Evolutionary conservation across 2,329 filamentous ascomycete species (phyloP).

Genomic region (Chalara sp.): DNA sequence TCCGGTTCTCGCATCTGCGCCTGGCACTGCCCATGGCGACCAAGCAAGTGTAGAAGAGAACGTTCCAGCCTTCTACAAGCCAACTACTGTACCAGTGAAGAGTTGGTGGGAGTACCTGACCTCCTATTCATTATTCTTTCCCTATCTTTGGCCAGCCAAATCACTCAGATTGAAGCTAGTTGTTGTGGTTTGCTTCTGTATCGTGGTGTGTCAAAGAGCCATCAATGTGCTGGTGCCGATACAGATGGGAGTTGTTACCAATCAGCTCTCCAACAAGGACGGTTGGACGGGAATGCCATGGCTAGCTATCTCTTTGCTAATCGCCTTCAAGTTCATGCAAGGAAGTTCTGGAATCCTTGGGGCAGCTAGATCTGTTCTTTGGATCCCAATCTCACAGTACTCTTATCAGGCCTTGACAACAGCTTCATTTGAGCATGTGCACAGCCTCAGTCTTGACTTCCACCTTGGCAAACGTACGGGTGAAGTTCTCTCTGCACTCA

Average conservation of each 20-base stretch:
- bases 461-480: constrained; percentile 95
- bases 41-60: constrained; percentile 53
- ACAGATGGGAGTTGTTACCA: constrained; percentile 75
- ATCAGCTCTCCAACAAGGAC: constrained; percentile 56
- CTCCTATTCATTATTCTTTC: constrained; percentile 90
- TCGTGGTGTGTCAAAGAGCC: constrained; percentile 73
- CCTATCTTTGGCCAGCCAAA: constrained; percentile 92
- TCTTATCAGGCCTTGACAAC: constrained; percentile 92
- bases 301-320: constrained; percentile 68
- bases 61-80: constrained; percentile 80
- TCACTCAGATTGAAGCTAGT: constrained; percentile 67
- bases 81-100: constrained; percentile 75
- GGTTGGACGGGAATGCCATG: constrained; percentile 53
- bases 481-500: constrained; percentile 89
- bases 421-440: constrained; percentile 94
- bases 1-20: constrained; percentile 11
- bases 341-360: constrained; percentile 84
- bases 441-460: constrained; percentile 90
- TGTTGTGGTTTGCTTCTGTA: constrained; percentile 73
- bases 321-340: constrained; percentile 74
- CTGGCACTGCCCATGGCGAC: constrained; percentile 22
- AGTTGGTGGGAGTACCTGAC: constrained; percentile 96
- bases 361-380: constrained; percentile 73
- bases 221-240: constrained; percentile 83
- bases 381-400: constrained; percentile 96